These are phyloP conservation scores for Cucurbita pepo DNA, from an alignment of 306 rosid genomes.

Conservation along the genomic window DNA sequence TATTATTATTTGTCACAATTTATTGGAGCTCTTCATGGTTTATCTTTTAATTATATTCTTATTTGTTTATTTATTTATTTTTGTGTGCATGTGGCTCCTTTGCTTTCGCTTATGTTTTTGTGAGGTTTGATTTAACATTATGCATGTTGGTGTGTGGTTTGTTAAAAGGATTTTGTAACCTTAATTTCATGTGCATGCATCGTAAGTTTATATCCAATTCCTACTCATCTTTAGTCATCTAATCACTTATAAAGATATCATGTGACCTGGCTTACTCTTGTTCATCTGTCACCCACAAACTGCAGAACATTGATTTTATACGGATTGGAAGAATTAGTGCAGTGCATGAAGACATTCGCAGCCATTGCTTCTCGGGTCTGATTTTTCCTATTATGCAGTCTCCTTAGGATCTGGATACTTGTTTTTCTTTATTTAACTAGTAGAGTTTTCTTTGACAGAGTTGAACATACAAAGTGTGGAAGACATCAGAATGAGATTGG, in stretches of 20 bases:
- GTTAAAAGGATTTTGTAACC: background rate
- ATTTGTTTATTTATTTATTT: background rate
- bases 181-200: background rate
- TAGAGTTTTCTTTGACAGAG: constrained; percentile 24
- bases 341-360: constrained; percentile 68
- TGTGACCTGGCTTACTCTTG: background rate
- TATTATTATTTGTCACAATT: too few species aligned
- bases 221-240: background rate
- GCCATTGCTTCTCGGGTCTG: constrained; percentile 72
- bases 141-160: background rate
- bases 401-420: constrained; percentile 8
- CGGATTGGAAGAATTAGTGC: constrained; percentile 76
- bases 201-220: background rate
- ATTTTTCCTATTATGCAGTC: constrained; percentile 6
- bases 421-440: constrained; percentile 12
- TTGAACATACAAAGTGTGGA: constrained; percentile 39
- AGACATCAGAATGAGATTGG: constrained; percentile 49
- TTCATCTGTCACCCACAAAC: constrained; percentile 4
- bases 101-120: background rate
- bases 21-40: too few species aligned
- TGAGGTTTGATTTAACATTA: background rate
- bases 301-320: constrained; percentile 68
- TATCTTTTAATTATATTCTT: too few species aligned
- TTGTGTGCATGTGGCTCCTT: background rate
- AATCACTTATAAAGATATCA: background rate